Base-by-base conservation (phyloP, 176 grass and related monocot species). In the Musa schizocarpa region DNA sequence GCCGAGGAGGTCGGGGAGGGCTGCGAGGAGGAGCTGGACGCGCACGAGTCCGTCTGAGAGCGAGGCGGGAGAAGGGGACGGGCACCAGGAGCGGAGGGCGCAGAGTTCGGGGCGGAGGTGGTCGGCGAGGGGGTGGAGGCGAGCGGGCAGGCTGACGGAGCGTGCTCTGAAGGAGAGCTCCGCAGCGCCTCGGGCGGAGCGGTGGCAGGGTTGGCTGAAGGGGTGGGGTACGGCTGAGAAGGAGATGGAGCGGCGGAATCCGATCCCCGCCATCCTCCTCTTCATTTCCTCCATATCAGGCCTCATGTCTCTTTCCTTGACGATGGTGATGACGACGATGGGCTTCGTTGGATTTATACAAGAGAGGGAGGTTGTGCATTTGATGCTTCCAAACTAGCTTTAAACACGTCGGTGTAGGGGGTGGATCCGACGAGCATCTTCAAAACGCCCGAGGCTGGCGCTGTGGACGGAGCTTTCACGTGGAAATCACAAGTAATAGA, bases 101-200 rank as follows among this genome's bases (percentile, higher is more conserved):
- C 82, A 83, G 43, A 96, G 88, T 76, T 86, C 88, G 80, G 91
- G 88, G 68, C 90, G 83, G 67, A 96, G 85, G 76, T 88, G 83
- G 11, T 53, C 55, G 17, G 90, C 68, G 16, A 96, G 84, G 61
- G 88, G 92, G 88, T 96, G 88, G 88, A 96, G 90, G 77, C 88
- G 85, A 81, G 84, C 82, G 0, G 92, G 92, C 53, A 96, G 85
- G 80, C 88, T 96, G 14, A 85, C 52, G 8, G 87, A 90, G 34
- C 92, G 92, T 77, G 80, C 43, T 61, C 78, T 77, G 88, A 88
- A 96, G 59, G 59, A 63, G 59, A 8, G 13, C 59, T 63, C n/a
- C 2, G 88, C 56, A 13, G 83, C 69, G 3, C 80, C 73, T 79
- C 82, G 87, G 69, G 26, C 73, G 66, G 71, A 51, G 49, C 13